phyloP scores from a whole-genome alignment of 352 stramenopile genomes.

The Blastocystis hominis region DNA sequence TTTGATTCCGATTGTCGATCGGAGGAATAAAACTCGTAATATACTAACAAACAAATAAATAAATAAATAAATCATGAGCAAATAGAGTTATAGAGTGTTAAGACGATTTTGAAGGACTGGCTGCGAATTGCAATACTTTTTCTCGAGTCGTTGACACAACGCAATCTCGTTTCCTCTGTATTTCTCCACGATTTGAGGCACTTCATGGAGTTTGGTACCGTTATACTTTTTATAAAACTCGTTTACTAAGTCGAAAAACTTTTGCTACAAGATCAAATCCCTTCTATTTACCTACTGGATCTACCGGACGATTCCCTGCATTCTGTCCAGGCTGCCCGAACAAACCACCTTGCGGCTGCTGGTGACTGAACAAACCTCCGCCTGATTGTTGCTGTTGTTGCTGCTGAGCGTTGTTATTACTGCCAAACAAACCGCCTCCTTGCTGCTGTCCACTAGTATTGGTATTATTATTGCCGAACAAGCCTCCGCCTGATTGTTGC shows the following conservation, averaged over 20 bases:
- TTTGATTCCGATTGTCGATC: not conserved
- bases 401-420: not conserved
- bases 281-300: not conserved
- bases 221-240: conserved; percentile 51
- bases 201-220: conserved; percentile 8
- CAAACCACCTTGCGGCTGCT: no score
- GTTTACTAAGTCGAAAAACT: not conserved
- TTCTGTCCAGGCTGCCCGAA: no score
- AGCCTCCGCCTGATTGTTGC: not conserved
- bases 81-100: not conserved
- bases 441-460: not conserved
- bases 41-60: no score
- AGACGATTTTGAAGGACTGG: not conserved
- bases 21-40: no score
- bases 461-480: not conserved
- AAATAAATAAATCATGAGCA: no score
- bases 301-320: not conserved
- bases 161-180: conserved; percentile 14
- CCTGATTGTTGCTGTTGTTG: not conserved
- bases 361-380: not conserved
- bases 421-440: not conserved
- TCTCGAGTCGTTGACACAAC: conserved; percentile 37
- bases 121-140: conserved; percentile 42
- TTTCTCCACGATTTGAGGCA: not conserved
- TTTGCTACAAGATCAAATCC: not conserved